Conservation (phyloP, 495 filamentous ascomycete species). For the Hypoxylon crocopeplum region DNA sequence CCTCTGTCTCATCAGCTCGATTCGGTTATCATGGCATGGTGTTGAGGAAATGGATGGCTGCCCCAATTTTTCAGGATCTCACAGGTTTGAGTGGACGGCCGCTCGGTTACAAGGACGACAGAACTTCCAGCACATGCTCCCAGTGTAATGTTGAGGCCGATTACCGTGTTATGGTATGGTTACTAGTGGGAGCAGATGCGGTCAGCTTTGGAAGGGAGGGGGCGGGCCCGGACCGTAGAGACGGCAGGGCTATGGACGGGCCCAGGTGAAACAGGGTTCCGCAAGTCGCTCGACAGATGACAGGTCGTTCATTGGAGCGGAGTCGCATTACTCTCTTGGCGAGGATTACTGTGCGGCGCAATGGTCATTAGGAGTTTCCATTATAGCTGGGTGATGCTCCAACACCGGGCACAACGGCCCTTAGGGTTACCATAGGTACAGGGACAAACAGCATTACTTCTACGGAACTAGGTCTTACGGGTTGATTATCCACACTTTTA, state of each 20-base stretch:
- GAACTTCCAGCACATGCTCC: slow-evolving; percentile 1
- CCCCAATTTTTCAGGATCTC: slow-evolving; percentile 13
- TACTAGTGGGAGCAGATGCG: slow-evolving; percentile 14
- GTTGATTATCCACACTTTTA: slow-evolving; percentile 10
- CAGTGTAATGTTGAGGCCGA: slow-evolving; percentile 5
- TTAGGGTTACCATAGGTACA: slow-evolving; percentile 9
- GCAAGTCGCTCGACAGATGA: slow-evolving; percentile 19
- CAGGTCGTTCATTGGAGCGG: slow-evolving; percentile 19
- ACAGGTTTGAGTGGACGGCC: slow-evolving; percentile 7
- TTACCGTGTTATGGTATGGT: neutral
- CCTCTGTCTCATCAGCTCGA: slow-evolving; percentile 7
- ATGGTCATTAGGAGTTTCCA: slow-evolving; percentile 21
- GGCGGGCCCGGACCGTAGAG: slow-evolving; percentile 12
- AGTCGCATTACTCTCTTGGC: slow-evolving; percentile 26
- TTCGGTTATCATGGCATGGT: slow-evolving; percentile 10
- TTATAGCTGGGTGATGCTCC: slow-evolving; percentile 22
- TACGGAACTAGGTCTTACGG: slow-evolving; percentile 6
- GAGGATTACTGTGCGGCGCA: slow-evolving; percentile 25
- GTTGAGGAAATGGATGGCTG: slow-evolving; percentile 15
- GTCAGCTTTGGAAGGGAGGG: slow-evolving; percentile 5
- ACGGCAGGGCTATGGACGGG: slow-evolving; percentile 4
- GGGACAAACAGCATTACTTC: slow-evolving; percentile 16
- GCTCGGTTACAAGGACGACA: slow-evolving; percentile 3
- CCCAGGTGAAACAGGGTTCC: slow-evolving; percentile 4
- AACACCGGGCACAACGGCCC: slow-evolving; percentile 5